phyloP scores from a whole-genome alignment of 1,139 yeast species.

The Sugiyamaella castrensis region DNA sequence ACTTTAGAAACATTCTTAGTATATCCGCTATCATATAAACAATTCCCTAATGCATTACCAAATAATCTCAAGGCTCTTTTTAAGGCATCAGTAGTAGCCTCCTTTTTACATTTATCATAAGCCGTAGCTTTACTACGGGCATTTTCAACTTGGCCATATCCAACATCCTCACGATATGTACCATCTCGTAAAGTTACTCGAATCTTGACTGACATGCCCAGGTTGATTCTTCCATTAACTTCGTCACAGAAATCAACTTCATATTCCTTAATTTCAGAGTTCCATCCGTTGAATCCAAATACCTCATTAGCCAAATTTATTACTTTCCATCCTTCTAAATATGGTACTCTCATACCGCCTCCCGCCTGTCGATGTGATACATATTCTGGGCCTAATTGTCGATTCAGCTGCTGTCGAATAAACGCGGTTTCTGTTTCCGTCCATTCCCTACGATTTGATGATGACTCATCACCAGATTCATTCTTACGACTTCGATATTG shows the following conservation, averaged over 20 bases:
- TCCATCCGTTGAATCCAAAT: conserved; percentile 71
- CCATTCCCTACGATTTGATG: too few species aligned
- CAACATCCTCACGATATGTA: conserved; percentile 72
- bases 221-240: conserved; percentile 43
- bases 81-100: conserved; percentile 74
- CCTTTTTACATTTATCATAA: conserved; percentile 71
- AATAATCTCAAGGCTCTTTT: conserved; percentile 73
- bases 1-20: conserved; percentile 51
- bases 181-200: conserved; percentile 71
- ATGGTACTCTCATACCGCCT: conserved; percentile 40
- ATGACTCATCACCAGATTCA: too few species aligned
- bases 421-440: conserved; percentile 19
- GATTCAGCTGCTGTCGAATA: conserved; percentile 28
- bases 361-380: conserved; percentile 73
- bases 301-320: conserved; percentile 57
- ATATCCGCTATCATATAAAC: conserved; percentile 63
- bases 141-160: conserved; percentile 70
- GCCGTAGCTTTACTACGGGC: conserved; percentile 62
- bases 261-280: conserved; percentile 45
- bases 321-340: conserved; percentile 46
- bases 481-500: background rate
- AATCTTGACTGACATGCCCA: conserved; percentile 64
- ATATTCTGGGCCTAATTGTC: conserved; percentile 78
- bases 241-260: conserved; percentile 37
- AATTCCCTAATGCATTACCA: conserved; percentile 75